Evolutionary conservation across 768 basidiomycete genomes (phyloP), one percentile per base, ranked within the genome.

Genomic region (Cystobasidium tubakii): DNA sequence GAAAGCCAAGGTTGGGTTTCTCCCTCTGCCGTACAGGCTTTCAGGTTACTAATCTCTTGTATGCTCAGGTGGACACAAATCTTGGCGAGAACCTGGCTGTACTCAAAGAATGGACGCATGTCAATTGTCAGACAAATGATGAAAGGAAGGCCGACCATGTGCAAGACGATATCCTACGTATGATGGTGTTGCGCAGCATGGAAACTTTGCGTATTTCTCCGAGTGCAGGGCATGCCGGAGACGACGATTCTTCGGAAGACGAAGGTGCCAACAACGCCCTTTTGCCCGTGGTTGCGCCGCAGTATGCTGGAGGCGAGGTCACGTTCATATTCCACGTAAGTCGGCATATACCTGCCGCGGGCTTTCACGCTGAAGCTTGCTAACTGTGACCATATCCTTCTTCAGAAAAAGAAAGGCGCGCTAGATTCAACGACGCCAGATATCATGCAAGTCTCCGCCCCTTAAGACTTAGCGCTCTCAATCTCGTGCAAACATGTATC

Each of bases 91-190:
- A 75, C 66, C 84, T 94, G 43, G 87, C 89, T 4, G 84, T 88
- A 2, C 84, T 95, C 36, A 78, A 80, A 54, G 87, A 90, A 78
- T 95, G 92, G 91, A 88, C 85, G 27, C 92, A 95, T 79, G 86
- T 92, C 80, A 87, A 91, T 79, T 90, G 90, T 79, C 42, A 67
- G 23, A 33, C 42, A 10, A 81, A 90, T 23, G 83, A 82, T 55
- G 77, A 82, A 4, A 79, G 81, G 19, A 82, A 84, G 0, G 79
- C 80, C 55, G 83, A 86, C 25, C 81, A 84, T 19, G 83, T 92
- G 62, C 85, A 87, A 62, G 91, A 92, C 80, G 84, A 85, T 29
- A 82, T 90, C 64, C 84, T 92, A 25, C 85, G 85, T 9, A 83
- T 82, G 63, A 82, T 90, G 27, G 62, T 79, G 4, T 34, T 66